These are phyloP conservation scores for Ogataea pini DNA, from an alignment of 805 yeast genomes.

Conservation along the genomic window DNA sequence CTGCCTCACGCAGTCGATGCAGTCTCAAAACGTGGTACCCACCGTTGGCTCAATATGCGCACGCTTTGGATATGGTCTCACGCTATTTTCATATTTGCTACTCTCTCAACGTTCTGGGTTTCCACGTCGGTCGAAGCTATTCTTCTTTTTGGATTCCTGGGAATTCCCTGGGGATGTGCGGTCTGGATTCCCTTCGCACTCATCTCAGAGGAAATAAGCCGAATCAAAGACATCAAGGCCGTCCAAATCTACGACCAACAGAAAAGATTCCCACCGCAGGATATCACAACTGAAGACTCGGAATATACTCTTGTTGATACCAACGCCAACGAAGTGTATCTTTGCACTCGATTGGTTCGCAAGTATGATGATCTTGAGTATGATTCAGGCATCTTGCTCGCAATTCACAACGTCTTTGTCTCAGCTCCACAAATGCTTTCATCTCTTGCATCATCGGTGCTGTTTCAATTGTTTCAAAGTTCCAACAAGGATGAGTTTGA, in stretches of 20 bases:
- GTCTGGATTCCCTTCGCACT: conserved; percentile 68
- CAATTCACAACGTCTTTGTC: conserved; percentile 58
- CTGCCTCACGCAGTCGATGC: conserved; percentile 43
- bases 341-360: conserved; percentile 23
- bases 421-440: conserved; percentile 58
- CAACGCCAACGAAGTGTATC: conserved; percentile 18
- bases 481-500: conserved; percentile 35
- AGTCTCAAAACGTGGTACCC: background rate
- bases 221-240: conserved; percentile 50
- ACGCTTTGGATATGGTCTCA: conserved; percentile 54
- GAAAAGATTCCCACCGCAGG: conserved; percentile 13
- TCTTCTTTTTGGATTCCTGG: conserved; percentile 50
- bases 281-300: conserved; percentile 12
- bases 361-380: conserved; percentile 46
- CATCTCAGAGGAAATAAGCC: conserved; percentile 56
- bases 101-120: conserved; percentile 48
- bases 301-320: conserved; percentile 9
- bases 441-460: conserved; percentile 47
- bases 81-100: conserved; percentile 48
- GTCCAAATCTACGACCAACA: conserved; percentile 27
- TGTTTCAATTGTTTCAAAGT: conserved; percentile 42
- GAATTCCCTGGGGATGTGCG: conserved; percentile 66
- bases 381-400: conserved; percentile 57
- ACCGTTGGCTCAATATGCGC: conserved; percentile 31
- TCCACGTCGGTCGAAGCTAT: conserved; percentile 44